phyloP scores from a whole-genome alignment of 139 green algal species.

The Closterium sp. region DNA sequence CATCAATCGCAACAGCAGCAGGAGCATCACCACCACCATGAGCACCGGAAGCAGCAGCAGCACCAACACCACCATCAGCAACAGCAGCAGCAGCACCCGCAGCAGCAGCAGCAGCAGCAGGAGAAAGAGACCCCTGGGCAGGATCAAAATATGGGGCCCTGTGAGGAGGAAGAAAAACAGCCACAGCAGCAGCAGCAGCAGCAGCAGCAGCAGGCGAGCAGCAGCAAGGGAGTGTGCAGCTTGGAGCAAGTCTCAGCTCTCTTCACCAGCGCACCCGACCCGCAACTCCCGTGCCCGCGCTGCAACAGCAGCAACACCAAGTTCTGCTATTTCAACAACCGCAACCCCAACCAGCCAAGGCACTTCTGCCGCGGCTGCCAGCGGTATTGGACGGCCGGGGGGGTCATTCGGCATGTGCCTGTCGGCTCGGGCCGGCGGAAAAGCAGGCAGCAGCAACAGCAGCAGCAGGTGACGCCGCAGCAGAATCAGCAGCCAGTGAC shows the following conservation, averaged over 20 bases:
- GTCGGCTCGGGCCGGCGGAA: slow-evolving; percentile 81
- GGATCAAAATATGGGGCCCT: not conserved
- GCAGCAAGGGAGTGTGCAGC: not conserved
- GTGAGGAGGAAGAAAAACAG: not conserved
- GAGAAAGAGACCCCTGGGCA: slow-evolving; percentile 20
- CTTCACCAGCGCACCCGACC: slow-evolving; percentile 36
- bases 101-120: not conserved
- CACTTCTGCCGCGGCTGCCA: slow-evolving; percentile 81
- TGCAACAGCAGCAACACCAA: slow-evolving; percentile 85
- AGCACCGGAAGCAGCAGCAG: not conserved
- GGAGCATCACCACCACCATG: too few species aligned
- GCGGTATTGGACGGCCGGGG: slow-evolving; percentile 89
- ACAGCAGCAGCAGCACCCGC: not conserved
- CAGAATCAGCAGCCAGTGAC: not conserved
- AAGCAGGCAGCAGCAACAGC: slow-evolving; percentile 58
- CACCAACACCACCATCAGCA: not conserved
- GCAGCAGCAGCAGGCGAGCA: not conserved
- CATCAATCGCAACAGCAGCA: too few species aligned
- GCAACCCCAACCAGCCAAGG: slow-evolving; percentile 90
- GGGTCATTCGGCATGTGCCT: slow-evolving; percentile 84
- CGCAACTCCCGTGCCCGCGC: slow-evolving; percentile 68
- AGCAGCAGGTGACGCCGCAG: not conserved
- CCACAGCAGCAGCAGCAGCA: not conserved
- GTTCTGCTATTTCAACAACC: slow-evolving; percentile 99
- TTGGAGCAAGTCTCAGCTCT: not conserved